Evolutionary conservation across 164 flowering plant genomes (phyloP).

Genomic region (Vitis labrusca): DNA sequence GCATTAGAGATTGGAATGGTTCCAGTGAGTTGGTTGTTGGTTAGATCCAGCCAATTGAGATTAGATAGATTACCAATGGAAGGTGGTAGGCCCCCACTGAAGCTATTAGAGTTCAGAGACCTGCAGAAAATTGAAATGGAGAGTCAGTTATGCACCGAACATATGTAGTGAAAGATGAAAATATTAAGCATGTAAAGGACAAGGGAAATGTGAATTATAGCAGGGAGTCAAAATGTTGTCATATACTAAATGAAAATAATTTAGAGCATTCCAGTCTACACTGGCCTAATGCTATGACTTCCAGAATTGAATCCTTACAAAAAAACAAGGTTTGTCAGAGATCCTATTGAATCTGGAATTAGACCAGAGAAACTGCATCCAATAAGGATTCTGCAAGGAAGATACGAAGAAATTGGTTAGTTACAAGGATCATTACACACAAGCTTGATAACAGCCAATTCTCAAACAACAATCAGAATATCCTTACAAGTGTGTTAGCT

Average conservation of each 20-base stretch:
- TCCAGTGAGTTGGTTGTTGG: conserved; percentile 53
- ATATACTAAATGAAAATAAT: too few relatives aligned
- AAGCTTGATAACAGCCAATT: not conserved
- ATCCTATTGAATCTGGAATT: conserved; percentile 64
- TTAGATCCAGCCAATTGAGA: conserved; percentile 59
- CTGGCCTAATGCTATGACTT: too few relatives aligned
- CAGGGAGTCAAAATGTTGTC: too few relatives aligned
- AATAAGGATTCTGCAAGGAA: conserved; percentile 42
- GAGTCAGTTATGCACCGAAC: too few relatives aligned
- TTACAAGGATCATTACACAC: not conserved
- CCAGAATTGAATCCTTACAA: conserved; percentile 40
- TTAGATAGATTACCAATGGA: conserved; percentile 46
- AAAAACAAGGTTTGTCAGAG: conserved; percentile 32
- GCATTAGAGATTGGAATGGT: conserved; percentile 51
- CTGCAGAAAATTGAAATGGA: conserved; percentile 23
- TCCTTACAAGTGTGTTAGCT: conserved; percentile 51
- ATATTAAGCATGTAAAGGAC: too few relatives aligned
- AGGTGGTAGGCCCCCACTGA: conserved; percentile 52
- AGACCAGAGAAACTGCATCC: conserved; percentile 65
- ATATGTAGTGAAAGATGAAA: too few relatives aligned
- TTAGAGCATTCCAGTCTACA: too few relatives aligned
- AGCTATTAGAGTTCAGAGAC: conserved; percentile 45
- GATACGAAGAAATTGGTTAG: not conserved
- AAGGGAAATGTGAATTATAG: too few relatives aligned
- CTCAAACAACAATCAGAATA: not conserved